Evolutionary conservation across 2,329 filamentous ascomycete genomes (phyloP).

Genomic region (Ascochyta pisi): DNA sequence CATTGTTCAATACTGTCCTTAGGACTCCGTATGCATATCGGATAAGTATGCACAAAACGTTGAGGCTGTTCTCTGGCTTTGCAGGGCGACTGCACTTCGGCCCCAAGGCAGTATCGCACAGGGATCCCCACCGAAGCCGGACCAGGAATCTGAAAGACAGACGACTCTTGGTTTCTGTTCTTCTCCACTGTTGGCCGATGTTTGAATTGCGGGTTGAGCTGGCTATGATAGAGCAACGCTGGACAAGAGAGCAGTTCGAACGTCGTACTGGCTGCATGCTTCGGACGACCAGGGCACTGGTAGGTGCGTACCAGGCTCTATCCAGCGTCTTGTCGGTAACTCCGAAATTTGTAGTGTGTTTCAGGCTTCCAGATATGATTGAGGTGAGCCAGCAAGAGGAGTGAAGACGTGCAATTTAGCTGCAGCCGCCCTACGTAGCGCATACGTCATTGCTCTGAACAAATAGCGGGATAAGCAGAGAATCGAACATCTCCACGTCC

Average conservation of each 20-base stretch:
- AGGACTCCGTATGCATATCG: not conserved
- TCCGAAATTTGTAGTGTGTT: not conserved
- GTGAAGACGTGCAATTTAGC: not conserved
- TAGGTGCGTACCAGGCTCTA: not conserved
- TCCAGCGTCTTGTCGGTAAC: not conserved
- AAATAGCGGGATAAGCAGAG: too few relatives aligned
- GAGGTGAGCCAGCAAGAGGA: not conserved
- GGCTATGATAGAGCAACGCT: not conserved
- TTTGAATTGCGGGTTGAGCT: not conserved
- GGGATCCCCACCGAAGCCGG: conserved; percentile 4
- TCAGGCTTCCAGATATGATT: not conserved
- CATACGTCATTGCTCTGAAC: not conserved
- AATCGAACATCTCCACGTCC: too few relatives aligned
- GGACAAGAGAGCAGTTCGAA: not conserved
- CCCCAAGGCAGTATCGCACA: conserved; percentile 1
- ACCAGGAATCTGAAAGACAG: too few relatives aligned
- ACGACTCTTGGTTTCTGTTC: not conserved
- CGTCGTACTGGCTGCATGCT: not conserved
- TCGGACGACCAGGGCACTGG: too few relatives aligned
- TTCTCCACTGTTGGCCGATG: not conserved
- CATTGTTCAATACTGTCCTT: not conserved
- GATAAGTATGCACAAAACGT: not conserved
- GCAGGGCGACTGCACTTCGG: not conserved
- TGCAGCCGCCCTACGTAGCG: not conserved
- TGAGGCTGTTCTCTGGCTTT: not conserved